phyloP scores from a whole-genome alignment of 2,329 filamentous ascomycete species.

The Huntiella omanensis region DNA sequence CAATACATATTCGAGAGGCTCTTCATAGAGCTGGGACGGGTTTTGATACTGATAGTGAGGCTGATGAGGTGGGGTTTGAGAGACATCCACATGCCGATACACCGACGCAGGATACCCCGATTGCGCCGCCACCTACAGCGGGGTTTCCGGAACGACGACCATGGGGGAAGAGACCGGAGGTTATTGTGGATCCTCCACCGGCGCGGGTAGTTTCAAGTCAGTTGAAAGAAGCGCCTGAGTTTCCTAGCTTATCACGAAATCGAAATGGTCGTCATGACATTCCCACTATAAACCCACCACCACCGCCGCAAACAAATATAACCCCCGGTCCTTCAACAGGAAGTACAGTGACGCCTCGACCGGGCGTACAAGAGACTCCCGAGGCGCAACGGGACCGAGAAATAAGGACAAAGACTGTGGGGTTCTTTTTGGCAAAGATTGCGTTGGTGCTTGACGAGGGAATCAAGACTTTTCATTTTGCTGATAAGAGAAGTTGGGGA shows the following conservation, averaged over 20 bases:
- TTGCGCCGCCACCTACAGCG: conserved; percentile 1
- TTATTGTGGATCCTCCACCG: conserved; percentile 3
- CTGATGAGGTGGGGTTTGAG: background rate
- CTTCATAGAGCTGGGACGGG: background rate
- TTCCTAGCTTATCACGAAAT: background rate
- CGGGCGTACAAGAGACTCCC: conserved; percentile 1
- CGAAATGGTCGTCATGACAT: background rate
- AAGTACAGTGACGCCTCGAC: no score
- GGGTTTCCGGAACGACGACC: conserved; percentile 4
- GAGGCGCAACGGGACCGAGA: conserved; percentile 13
- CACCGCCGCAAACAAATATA: no score
- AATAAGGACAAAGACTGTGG: conserved; percentile 32
- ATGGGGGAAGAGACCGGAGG: conserved; percentile 9
- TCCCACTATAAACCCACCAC: background rate
- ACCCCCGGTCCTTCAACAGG: no score
- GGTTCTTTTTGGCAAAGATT: conserved; percentile 37
- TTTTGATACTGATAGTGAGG: background rate
- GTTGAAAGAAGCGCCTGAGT: no score
- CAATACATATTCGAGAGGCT: background rate
- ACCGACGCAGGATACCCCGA: conserved; percentile 1
- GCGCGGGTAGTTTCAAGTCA: background rate
- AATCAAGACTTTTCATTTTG: conserved; percentile 33
- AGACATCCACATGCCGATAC: background rate
- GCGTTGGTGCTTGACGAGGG: conserved; percentile 33
- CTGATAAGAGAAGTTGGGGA: conserved; percentile 40